Evolutionary conservation across 305 asterid species (phyloP), one percentile per base, ranked within the genome.

Genomic region (Fraxinus greggii): DNA sequence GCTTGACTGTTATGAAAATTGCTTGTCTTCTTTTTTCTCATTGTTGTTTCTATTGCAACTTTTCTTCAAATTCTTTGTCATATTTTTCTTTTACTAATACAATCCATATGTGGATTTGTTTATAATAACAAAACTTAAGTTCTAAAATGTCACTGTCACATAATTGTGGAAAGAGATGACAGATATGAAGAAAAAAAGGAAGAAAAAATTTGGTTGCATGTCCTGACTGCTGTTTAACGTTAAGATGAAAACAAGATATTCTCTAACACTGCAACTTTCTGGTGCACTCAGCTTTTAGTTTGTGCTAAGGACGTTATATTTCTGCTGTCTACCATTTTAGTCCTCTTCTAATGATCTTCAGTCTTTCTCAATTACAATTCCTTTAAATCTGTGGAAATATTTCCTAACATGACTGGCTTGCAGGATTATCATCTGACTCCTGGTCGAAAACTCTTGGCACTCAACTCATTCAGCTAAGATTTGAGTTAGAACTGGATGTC

Each of bases 361-460:
- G 10, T 33, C 29, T 24, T 40, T 72, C 3, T 75, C 51, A 78
- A 56, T 67, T 67, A 51, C 23, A 65, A 45, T 78, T 40, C 33
- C 15, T 17, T 61, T 72, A 61, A 63, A 80, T 36, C 79, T 79
- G 59, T 59, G 80, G 78, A 75, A 78, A 84, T 78, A 67, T 35
- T 79, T 72, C 63, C 35, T 82, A 87, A 28, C 79, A 79, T 45
- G 67, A 76, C 81, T 38, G 78, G 78, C 83, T 86, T 85, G 88
- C 97, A 96, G 99, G 98, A 93, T 88, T 98, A 94, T 77, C 97
- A 90, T 83, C 90, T 85, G 35, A 79, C 92, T 82, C 90, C 92
- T 78, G 86, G 91, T 75, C 88, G 82, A 78, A 95, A 94, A 87
- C 97, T 90, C 86, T 83, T 96, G 95, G 87, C 97, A 9, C 90